Conservation (phyloP, 768 basidiomycete species). For the Amanita brunnescens region DNA sequence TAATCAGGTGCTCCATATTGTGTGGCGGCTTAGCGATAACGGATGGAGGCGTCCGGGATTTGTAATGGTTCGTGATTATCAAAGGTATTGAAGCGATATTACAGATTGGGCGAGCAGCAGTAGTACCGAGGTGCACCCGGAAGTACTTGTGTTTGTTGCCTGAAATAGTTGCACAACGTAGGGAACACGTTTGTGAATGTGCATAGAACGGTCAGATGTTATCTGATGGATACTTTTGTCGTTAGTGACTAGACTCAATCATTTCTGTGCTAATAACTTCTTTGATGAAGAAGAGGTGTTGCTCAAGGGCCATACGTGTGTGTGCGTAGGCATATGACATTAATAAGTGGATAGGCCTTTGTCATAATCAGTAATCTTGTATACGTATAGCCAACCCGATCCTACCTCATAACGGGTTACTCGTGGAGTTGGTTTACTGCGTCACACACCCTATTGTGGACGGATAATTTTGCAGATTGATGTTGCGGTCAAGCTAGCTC, state of each 20-base stretch:
- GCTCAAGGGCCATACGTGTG: slow-evolving; percentile 54
- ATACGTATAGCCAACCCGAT: slow-evolving; percentile 56
- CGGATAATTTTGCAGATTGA: slow-evolving; percentile 52
- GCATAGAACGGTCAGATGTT: no score
- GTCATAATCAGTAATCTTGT: slow-evolving; percentile 49
- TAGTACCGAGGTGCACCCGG: no score
- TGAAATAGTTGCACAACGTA: slow-evolving; percentile 45
- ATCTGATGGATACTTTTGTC: no score
- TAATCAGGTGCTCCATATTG: slow-evolving; percentile 3
- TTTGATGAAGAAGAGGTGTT: slow-evolving; percentile 48
- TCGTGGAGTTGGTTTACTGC: no score
- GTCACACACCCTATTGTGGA: no score
- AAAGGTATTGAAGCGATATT: no score
- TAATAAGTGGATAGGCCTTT: slow-evolving; percentile 29
- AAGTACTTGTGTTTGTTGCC: slow-evolving; percentile 39
- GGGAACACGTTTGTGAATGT: slow-evolving; percentile 43
- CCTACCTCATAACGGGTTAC: no score
- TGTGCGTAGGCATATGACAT: neutral
- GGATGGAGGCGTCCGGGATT: slow-evolving; percentile 51
- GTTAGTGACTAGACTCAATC: no score
- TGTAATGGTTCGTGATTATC: no score
- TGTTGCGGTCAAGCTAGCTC: slow-evolving; percentile 38
- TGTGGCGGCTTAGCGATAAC: slow-evolving; percentile 24
- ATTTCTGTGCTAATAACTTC: no score
- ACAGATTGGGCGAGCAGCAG: no score